Conservation (phyloP, 2,329 filamentous ascomycete genomes). For the Cadophora sp. region DNA sequence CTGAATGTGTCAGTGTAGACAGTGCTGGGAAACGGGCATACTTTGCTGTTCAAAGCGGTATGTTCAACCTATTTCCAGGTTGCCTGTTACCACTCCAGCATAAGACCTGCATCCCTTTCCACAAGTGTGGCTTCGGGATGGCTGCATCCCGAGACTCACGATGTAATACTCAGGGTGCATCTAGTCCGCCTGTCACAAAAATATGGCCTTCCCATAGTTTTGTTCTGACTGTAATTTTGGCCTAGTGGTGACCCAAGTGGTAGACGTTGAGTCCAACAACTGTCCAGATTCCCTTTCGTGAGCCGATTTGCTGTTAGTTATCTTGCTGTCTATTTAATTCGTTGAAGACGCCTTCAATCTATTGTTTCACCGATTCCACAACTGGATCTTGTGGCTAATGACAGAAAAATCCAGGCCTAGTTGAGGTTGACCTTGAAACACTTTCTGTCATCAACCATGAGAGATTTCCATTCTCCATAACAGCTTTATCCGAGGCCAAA, state of each 20-base stretch:
- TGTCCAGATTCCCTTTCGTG: too few species aligned
- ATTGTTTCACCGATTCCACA: neutral
- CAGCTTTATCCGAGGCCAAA: constrained; percentile 75
- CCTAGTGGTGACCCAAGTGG: too few species aligned
- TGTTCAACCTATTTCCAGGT: constrained; percentile 40
- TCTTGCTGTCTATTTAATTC: neutral
- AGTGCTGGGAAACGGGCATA: constrained; percentile 72
- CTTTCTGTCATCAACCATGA: constrained; percentile 73
- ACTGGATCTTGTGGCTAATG: constrained; percentile 32
- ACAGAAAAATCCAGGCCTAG: constrained; percentile 57
- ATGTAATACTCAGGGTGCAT: neutral
- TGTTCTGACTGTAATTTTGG: too few species aligned
- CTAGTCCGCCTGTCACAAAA: too few species aligned
- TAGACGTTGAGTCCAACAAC: too few species aligned
- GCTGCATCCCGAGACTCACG: neutral
- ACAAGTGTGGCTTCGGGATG: neutral
- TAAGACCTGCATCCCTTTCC: neutral
- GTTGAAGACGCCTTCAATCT: neutral
- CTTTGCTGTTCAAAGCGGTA: constrained; percentile 78
- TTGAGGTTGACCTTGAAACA: constrained; percentile 82
- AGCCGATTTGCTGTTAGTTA: too few species aligned
- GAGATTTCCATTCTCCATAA: constrained; percentile 82
- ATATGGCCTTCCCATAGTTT: too few species aligned
- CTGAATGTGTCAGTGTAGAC: constrained; percentile 85
- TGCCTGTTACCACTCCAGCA: neutral